phyloP scores from a whole-genome alignment of 768 basidiomycete species.

The Clathrus columnatus region DNA sequence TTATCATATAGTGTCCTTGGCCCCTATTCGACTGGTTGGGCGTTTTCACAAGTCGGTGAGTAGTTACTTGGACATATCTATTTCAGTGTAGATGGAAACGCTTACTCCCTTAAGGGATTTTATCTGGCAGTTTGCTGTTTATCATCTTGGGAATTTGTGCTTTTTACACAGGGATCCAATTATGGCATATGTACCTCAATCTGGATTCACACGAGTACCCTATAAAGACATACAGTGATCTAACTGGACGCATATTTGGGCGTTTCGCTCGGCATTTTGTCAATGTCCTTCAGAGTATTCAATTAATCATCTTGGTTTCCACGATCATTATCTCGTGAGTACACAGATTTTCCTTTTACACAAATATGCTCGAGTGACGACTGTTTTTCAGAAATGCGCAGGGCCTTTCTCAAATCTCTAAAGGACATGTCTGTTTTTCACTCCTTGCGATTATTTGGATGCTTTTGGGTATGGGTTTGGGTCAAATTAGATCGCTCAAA shows the following conservation, averaged over 20 bases:
- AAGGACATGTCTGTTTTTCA: slow-evolving; percentile 28
- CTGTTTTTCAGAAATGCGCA: slow-evolving; percentile 39
- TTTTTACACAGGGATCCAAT: slow-evolving; percentile 44
- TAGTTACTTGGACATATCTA: neutral
- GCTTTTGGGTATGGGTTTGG: slow-evolving; percentile 43
- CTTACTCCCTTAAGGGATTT: slow-evolving; percentile 36
- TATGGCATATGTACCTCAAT: slow-evolving; percentile 48
- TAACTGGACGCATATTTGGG: slow-evolving; percentile 49
- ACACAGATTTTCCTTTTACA: neutral
- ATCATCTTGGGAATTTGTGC: slow-evolving; percentile 31
- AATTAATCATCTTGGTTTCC: slow-evolving; percentile 45
- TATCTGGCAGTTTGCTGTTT: slow-evolving; percentile 33
- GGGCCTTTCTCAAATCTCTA: slow-evolving; percentile 43
- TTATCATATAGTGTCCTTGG: neutral
- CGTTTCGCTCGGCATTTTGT: slow-evolving; percentile 36
- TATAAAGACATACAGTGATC: slow-evolving; percentile 44
- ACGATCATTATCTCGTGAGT: slow-evolving; percentile 3
- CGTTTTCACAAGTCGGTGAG: neutral
- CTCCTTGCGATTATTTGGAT: slow-evolving; percentile 37
- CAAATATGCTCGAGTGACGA: slow-evolving; percentile 8
- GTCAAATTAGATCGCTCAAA: slow-evolving; percentile 51
- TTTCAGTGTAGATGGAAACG: neutral
- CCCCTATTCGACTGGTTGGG: neutral
- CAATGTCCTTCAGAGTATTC: slow-evolving; percentile 45
- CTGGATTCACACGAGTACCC: slow-evolving; percentile 52